Conservation (phyloP, 371 early-diverging fungal genomes). For the Lichtheimia ramosa region DNA sequence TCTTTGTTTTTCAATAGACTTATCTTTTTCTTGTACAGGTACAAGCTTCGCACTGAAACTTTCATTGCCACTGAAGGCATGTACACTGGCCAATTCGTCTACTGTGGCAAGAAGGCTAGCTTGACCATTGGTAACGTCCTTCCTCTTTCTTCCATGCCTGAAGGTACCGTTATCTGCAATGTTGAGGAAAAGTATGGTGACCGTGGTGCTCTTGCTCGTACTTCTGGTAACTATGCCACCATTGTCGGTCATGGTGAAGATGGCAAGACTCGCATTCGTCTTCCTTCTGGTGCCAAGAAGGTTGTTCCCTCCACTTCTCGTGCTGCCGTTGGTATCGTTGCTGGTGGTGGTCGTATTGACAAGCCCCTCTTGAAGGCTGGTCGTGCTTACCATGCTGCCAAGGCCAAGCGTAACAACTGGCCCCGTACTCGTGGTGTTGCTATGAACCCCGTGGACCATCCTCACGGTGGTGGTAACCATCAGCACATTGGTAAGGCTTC, state of each 20-base stretch:
- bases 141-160: constrained; percentile 96
- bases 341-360: constrained; percentile 99
- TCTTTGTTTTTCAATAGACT: background rate
- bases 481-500: constrained; percentile 99
- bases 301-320: constrained; percentile 89
- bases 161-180: constrained; percentile 99
- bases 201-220: constrained; percentile 98
- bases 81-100: constrained; percentile 99
- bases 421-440: constrained; percentile 99
- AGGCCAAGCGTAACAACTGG: constrained; percentile 98
- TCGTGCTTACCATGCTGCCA: constrained; percentile 98
- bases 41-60: constrained; percentile 88
- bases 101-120: constrained; percentile 98
- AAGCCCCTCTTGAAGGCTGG: constrained; percentile 99
- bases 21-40: constrained; percentile 67
- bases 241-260: constrained; percentile 99
- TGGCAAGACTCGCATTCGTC: constrained; percentile 95
- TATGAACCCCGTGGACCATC: constrained; percentile 98
- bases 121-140: constrained; percentile 97
- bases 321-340: constrained; percentile 98
- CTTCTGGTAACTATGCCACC: constrained; percentile 98
- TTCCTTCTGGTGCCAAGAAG: constrained; percentile 99
- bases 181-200: constrained; percentile 98
- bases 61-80: constrained; percentile 99
- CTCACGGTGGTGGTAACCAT: constrained; percentile 82